Percentiles rank a stretch among this genome's conserved stretches.
phyloP scores from a whole-genome alignment of 805 yeast species.

The Sungouiella blattae region DNA sequence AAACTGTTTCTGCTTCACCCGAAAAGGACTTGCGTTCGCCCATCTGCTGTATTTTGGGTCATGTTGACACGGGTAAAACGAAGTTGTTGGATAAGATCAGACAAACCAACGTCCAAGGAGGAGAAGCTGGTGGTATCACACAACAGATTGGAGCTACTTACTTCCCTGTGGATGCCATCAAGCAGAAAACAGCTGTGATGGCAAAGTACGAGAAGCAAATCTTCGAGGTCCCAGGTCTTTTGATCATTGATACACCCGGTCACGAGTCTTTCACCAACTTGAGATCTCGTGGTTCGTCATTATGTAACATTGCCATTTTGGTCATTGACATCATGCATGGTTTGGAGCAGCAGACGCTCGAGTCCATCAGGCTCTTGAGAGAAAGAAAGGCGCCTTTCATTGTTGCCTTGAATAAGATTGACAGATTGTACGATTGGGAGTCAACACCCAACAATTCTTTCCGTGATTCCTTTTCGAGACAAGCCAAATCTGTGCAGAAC shows the following conservation, averaged over 20 bases:
- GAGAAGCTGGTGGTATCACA: slow-evolving; percentile 99
- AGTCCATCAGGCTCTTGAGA: slow-evolving; percentile 85
- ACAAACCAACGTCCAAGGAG: slow-evolving; percentile 99
- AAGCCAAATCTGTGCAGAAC: slow-evolving; percentile 78
- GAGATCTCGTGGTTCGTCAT: slow-evolving; percentile 97
- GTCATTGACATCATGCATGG: slow-evolving; percentile 99
- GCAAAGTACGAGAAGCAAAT: slow-evolving; percentile 76
- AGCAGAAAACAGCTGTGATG: slow-evolving; percentile 90
- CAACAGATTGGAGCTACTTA: slow-evolving; percentile 99
- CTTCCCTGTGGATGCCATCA: slow-evolving; percentile 94
- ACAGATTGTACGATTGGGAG: slow-evolving; percentile 96
- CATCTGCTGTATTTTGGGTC: slow-evolving; percentile 98
- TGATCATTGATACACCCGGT: slow-evolving; percentile 98
- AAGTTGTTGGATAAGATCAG: slow-evolving; percentile 94
- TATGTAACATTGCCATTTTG: slow-evolving; percentile 98
- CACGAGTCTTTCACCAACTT: slow-evolving; percentile 98
- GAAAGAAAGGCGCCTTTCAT: slow-evolving; percentile 98
- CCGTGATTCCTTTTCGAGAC: slow-evolving; percentile 88
- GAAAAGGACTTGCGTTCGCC: slow-evolving; percentile 87
- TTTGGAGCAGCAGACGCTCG: slow-evolving; percentile 95
- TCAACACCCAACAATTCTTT: slow-evolving; percentile 86
- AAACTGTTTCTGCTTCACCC: slow-evolving; percentile 14
- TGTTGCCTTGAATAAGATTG: slow-evolving; percentile 96
- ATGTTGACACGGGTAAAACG: slow-evolving; percentile 99
- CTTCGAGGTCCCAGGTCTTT: slow-evolving; percentile 94